These are phyloP conservation scores for Emergomyces africanus DNA, from an alignment of 2,329 filamentous ascomycete genomes.

Conservation along the genomic window DNA sequence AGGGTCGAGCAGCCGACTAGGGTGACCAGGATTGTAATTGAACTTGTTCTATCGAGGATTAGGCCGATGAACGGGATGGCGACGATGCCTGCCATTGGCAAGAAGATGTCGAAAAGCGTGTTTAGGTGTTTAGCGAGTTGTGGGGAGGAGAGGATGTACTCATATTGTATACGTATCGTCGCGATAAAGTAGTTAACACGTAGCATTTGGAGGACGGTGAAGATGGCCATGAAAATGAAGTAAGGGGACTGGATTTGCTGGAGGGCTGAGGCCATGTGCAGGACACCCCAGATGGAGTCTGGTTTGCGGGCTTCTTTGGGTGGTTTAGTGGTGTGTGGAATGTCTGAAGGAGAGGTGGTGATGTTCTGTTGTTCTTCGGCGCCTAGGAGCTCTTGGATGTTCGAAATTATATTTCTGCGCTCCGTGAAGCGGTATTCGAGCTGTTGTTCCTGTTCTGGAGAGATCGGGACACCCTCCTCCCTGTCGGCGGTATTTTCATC, in stretches of 20 bases:
- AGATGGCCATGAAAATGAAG: conserved; percentile 70
- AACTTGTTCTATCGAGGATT: conserved; percentile 65
- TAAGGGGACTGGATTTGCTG: conserved; percentile 69
- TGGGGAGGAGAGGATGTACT: conserved; percentile 54
- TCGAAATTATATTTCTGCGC: conserved; percentile 50
- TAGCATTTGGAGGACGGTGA: conserved; percentile 61
- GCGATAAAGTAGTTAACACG: conserved; percentile 84
- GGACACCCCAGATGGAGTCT: conserved; percentile 69
- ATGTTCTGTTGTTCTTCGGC: not conserved
- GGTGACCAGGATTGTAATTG: conserved; percentile 53
- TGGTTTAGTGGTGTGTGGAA: conserved; percentile 43
- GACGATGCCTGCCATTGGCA: conserved; percentile 68
- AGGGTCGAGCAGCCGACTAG: conserved; percentile 60
- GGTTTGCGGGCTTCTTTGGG: conserved; percentile 39
- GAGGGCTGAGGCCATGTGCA: conserved; percentile 58
- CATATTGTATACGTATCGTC: conserved; percentile 69
- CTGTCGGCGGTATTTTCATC: conserved; percentile 39
- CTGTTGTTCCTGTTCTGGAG: conserved; percentile 29
- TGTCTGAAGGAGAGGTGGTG: conserved; percentile 17
- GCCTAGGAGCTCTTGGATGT: conserved; percentile 47
- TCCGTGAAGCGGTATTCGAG: conserved; percentile 46
- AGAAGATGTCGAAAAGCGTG: conserved; percentile 68
- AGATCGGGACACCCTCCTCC: conserved; percentile 22
- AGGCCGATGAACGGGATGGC: conserved; percentile 75
- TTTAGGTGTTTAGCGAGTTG: conserved; percentile 57